Evolutionary conservation across 768 basidiomycete species (phyloP).

Genomic region (Mycena haematopus): DNA sequence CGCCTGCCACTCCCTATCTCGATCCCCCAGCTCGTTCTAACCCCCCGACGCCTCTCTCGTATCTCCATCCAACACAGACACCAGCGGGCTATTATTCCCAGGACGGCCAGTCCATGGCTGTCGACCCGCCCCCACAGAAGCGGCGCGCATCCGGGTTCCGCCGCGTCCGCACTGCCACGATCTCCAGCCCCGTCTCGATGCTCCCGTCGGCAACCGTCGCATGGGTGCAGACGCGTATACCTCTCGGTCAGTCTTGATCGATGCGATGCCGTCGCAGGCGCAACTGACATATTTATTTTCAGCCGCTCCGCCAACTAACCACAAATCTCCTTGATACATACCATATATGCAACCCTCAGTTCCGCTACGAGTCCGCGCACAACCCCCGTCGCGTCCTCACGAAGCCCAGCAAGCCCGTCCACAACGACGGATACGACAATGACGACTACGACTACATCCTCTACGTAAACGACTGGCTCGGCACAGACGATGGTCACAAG

Average conservation of each 20-base stretch:
- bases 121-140: conserved; percentile 68
- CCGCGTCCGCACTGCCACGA: conserved; percentile 80
- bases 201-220: conserved; percentile 67
- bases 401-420: conserved; percentile 93
- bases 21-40: conserved; percentile 65
- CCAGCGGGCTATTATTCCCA: conserved; percentile 62
- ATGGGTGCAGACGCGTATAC: conserved; percentile 76
- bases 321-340: conserved; percentile 90
- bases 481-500: conserved; percentile 95
- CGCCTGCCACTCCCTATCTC: conserved; percentile 56
- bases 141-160: conserved; percentile 80
- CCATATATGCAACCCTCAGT: conserved; percentile 92
- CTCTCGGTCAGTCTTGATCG: conserved; percentile 70
- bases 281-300: conserved; percentile 21
- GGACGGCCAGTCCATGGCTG: conserved; percentile 73
- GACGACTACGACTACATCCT: conserved; percentile 99
- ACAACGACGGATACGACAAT: conserved; percentile 98
- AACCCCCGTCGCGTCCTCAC: conserved; percentile 97
- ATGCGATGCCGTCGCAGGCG: conserved; percentile 8
- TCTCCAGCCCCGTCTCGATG: conserved; percentile 75
- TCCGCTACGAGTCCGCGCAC: conserved; percentile 92
- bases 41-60: conserved; percentile 77
- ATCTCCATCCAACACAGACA: conserved; percentile 58
- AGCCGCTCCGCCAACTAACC: conserved; percentile 76
- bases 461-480: conserved; percentile 98